phyloP scores from a whole-genome alignment of 177 flowering plant genomes.

The Telopea speciosissima region DNA sequence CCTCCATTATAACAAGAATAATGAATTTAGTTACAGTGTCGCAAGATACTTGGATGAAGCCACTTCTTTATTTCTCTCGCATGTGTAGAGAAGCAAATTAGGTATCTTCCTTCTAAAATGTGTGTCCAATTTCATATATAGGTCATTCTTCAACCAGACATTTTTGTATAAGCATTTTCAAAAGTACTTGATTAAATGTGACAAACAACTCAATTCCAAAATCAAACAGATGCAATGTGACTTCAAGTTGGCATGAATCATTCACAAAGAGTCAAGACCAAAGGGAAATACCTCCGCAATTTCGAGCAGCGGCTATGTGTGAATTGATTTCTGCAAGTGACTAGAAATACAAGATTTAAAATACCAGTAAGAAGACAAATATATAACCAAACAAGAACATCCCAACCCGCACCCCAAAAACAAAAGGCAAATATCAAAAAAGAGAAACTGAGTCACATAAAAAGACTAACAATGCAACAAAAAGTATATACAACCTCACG shows the following conservation, averaged over 20 bases:
- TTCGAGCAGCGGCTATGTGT: not conserved
- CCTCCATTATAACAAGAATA: no score
- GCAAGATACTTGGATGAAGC: not conserved
- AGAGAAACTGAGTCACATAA: not conserved
- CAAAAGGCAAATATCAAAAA: not conserved
- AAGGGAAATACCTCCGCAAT: not conserved
- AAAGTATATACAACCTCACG: constrained; percentile 28
- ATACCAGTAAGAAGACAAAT: not conserved
- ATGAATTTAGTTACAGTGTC: not conserved
- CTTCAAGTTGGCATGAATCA: not conserved
- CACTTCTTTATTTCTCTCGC: not conserved
- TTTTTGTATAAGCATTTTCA: constrained; percentile 34
- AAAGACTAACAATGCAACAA: not conserved
- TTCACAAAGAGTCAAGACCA: not conserved
- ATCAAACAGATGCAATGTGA: not conserved
- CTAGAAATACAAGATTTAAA: not conserved
- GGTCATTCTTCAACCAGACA: constrained; percentile 34
- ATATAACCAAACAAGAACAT: no score
- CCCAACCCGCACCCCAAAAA: no score
- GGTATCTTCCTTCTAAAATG: no score
- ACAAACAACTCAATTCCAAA: not conserved
- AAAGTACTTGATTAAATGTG: constrained; percentile 4
- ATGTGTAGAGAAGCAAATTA: no score
- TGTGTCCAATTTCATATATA: not conserved
- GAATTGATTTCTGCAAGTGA: constrained; percentile 2